Evolutionary conservation across 2,329 filamentous ascomycete genomes (phyloP), one percentile per base, ranked within the genome.

Genomic region (Xylaria polymorpha): DNA sequence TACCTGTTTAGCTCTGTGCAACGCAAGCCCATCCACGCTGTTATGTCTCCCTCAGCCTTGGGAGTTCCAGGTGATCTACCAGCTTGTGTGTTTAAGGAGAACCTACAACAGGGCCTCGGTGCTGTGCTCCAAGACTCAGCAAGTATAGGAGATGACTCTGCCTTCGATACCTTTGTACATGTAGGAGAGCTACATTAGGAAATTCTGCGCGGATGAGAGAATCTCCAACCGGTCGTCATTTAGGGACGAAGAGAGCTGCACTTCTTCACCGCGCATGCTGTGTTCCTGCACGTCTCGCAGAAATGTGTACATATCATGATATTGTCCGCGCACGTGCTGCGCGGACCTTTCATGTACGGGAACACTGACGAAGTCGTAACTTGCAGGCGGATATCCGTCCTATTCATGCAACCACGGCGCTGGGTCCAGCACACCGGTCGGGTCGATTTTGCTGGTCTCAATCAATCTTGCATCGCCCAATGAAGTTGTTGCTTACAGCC

Each of bases 391-490:
- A 41, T 56, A 29, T 59, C 39, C 39, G 63, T 66, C 67, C 64
- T 61, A 64, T 55, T 60, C 59, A 66, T 58, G 57, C 46, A 63
- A 63, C 58, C 67, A 25, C 59, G 46, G 58, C 37, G 58, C 67
- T 66, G 63, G 46, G 51, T 53, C 48, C 32, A 51, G 29, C 48
- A 64, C 20, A 50, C 22, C 56, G 41, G 48, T 12, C 25, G 44
- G 48, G 29, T 59, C 39, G 55, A 29, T 41, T 41, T 22, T 44
- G 41, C 20, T 51, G 57, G 15, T 4, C 39, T 29, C 29, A n/a
- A 57, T 37, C 22, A 41, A 59, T 66, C 67, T 66, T 44, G 62
- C 53, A 58, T 43, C 29, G 32, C 20, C 59, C 58, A 53, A 63
- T 56, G 46, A 29, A 20, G 46, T 44, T 46, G 37, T 22, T 20